These are phyloP conservation scores for Physcomitrium patens DNA, from an alignment of 225 moss, liverwort and hornwort genomes.

Conservation along the genomic window DNA sequence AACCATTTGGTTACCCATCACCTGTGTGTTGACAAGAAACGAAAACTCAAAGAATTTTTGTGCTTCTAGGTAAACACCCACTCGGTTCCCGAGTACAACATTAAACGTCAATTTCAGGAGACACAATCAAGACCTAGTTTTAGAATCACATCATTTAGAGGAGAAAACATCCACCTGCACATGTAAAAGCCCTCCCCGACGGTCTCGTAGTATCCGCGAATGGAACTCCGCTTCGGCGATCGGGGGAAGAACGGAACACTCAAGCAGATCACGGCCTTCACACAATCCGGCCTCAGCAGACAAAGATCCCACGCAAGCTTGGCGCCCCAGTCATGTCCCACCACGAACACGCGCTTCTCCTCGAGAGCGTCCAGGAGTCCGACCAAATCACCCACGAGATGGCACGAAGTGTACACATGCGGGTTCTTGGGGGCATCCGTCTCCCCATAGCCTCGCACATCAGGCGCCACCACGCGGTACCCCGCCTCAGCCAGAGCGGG, in stretches of 20 bases:
- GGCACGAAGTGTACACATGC: conserved; percentile 45
- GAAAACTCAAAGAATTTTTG: too few species aligned
- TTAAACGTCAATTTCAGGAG: too few species aligned
- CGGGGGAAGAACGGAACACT: conserved; percentile 60
- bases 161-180: conserved; percentile 39
- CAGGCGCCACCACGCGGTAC: conserved; percentile 67
- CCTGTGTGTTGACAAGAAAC: too few species aligned
- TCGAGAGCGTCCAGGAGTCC: conserved; percentile 51
- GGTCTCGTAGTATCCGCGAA: conserved; percentile 39
- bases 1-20: too few species aligned
- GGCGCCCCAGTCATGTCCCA: conserved; percentile 81
- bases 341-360: conserved; percentile 50
- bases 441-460: conserved; percentile 69
- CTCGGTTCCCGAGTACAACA: too few species aligned
- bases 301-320: conserved; percentile 37
- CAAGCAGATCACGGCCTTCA: conserved; percentile 50
- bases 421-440: conserved; percentile 50
- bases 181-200: conserved; percentile 78
- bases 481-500: conserved; percentile 61
- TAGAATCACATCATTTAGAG: neutral
- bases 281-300: conserved; percentile 69
- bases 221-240: conserved; percentile 27
- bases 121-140: too few species aligned
- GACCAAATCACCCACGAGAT: conserved; percentile 62
- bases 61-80: too few species aligned